phyloP scores from a whole-genome alignment of 2,329 filamentous ascomycete genomes.

The Xylaria sp. region DNA sequence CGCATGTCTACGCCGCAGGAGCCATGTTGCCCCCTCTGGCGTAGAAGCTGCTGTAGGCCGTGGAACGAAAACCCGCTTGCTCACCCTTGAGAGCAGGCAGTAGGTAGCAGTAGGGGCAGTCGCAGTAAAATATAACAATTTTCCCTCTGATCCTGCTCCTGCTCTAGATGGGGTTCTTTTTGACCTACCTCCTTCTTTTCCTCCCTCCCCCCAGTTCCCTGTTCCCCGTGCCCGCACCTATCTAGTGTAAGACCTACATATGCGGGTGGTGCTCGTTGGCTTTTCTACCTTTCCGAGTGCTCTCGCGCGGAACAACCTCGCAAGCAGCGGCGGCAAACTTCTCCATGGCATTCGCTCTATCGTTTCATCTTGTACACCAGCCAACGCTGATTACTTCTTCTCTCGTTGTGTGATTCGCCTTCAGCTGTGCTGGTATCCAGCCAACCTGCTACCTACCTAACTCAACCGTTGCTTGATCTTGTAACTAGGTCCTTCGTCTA shows the following conservation, averaged over 20 bases:
- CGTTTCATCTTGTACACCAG: background rate
- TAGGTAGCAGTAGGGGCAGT: background rate
- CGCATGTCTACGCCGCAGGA: conserved; percentile 25
- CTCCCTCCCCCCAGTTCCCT: conserved; percentile 9
- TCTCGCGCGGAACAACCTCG: background rate
- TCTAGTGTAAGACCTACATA: background rate
- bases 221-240: background rate
- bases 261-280: conserved; percentile 4
- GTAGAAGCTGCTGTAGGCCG: conserved; percentile 22
- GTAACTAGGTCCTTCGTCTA: background rate
- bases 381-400: background rate
- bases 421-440: conserved; percentile 7
- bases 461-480: background rate
- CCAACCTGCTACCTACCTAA: background rate
- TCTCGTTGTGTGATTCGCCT: conserved; percentile 2
- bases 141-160: conserved; percentile 28
- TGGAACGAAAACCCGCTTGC: conserved; percentile 24
- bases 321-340: conserved; percentile 6
- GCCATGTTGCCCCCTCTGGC: conserved; percentile 16
- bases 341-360: conserved; percentile 5
- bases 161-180: conserved; percentile 16
- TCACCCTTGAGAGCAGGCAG: background rate
- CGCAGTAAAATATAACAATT: background rate
- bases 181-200: conserved; percentile 1
- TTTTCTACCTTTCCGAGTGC: background rate